Evolutionary conservation across 495 filamentous ascomycete species (phyloP), one percentile per base, ranked within the genome.

Genomic region (Neurospora pannonica): DNA sequence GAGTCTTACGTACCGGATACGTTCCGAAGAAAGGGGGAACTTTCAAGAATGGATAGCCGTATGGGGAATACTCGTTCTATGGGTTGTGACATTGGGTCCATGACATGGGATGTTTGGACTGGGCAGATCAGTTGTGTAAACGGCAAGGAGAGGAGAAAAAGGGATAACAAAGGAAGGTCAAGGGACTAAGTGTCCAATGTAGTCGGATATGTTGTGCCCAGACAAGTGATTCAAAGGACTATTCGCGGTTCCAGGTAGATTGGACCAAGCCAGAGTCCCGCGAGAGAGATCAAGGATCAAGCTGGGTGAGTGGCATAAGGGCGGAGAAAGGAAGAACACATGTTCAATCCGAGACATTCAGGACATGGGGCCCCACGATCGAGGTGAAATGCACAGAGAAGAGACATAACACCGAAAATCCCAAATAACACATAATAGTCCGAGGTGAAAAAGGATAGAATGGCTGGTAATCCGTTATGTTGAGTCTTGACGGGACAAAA

Each of bases 31-130:
- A 76, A 79, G 4, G 76, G 77, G 37, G 77, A 79, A 48, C 71
- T 77, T 38, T 77, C 75, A 37, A 78, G 74, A 34, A 78, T 77
- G 7, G 77, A 78, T 8, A 79, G 73, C 11, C 77, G 77, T 54
- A 79, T 79, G 70, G 77, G 77, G 40, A 77, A 79, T 1, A 79
- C 77, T 46, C 77, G 72, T 54, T 79, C 77, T 37, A 76, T 48
- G 15, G 38, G 67, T 9, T 75, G 70, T 54, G 75, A 48, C 69
- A 62, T 62, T 62, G 54, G 54, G 54, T 62, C 13, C 13, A 73
- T 19, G 74, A 74, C 76, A 75, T 75, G 54, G 10, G 6, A 62
- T 11, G 31, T 24, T 24, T 62, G 54, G 21, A 17, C 54, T 62
- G 13, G 11, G 7, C 24, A 31, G 54, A 31, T 62, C 24, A 13